Evolutionary conservation across 805 yeast species (phyloP), one percentile per base, ranked within the genome.

Genomic region (Dipodascus geniculatus): DNA sequence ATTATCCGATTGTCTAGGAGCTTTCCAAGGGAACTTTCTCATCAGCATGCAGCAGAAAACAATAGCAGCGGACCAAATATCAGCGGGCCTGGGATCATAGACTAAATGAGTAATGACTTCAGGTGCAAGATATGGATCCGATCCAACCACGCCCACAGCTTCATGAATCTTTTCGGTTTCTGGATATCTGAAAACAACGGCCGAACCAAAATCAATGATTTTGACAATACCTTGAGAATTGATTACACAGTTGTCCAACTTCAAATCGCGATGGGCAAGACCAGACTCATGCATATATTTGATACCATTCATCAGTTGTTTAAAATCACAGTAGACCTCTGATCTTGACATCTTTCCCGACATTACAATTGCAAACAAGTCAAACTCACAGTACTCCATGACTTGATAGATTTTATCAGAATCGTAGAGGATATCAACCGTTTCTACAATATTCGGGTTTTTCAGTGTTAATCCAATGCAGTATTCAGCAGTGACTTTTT

Each of bases 311-410:
- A 89, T 69, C 33, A 90, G 79, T 70, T 87, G 96, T 63, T 87
- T 86, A 67, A 90, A 87, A 68, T 96, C 90, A 68, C 97, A 90
- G 66, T 82, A 82, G 38, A 87, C 78, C 68, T 90, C 97, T 48
- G 76, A 80, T 51, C 75, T 70, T 1, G 83, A 69, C 97, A 90
- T 90, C 62, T 86, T 85, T 61, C 88, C 87, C 52, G 90, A 82
- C 96, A 90, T 89, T 31, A 90, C 96, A 55, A 90, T 86, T 9
- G 96, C 96, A 69, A 90, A 90, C 59, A 90, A 73, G 66, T 90
- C 97, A 65, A 78, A 89, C 60, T 90, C 96, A 67, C 96, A 89
- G 68, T 87, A 90, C 65, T 90, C 97, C 95, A 90, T 85, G 49
- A 90, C 90, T 69, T 90, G 96, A 61, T 85, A 80, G 55, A 88